These are phyloP conservation scores for Albophoma yamanashiensis DNA, from an alignment of 2,329 filamentous ascomycete genomes.

Conservation along the genomic window DNA sequence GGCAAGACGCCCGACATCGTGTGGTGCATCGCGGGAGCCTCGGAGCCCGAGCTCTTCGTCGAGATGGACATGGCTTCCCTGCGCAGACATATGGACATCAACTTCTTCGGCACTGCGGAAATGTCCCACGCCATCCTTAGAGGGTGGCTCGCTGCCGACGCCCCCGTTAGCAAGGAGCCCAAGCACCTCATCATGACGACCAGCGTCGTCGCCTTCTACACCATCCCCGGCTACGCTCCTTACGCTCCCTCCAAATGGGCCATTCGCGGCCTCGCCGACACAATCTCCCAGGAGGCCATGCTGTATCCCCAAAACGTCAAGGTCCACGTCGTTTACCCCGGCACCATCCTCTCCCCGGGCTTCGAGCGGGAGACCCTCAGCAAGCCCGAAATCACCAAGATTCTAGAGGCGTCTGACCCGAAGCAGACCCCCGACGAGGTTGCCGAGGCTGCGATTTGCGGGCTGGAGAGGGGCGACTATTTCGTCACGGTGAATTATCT, in stretches of 20 bases:
- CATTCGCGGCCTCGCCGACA: slow-evolving; percentile 72
- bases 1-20: slow-evolving; percentile 68
- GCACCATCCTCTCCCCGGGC: slow-evolving; percentile 69
- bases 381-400: slow-evolving; percentile 71
- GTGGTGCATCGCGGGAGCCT: slow-evolving; percentile 78
- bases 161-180: slow-evolving; percentile 33
- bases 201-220: slow-evolving; percentile 63
- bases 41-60: slow-evolving; percentile 65
- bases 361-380: slow-evolving; percentile 62
- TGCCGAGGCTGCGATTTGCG: slow-evolving; percentile 56
- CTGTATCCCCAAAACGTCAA: slow-evolving; percentile 78
- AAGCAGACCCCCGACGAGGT: slow-evolving; percentile 70
- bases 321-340: slow-evolving; percentile 75
- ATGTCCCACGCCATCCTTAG: slow-evolving; percentile 72
- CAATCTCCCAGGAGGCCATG: slow-evolving; percentile 70
- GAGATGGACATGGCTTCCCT: slow-evolving; percentile 59
- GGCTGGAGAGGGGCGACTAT: slow-evolving; percentile 72
- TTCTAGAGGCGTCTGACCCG: slow-evolving; percentile 75
- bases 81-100: slow-evolving; percentile 77
- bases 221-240: slow-evolving; percentile 69
- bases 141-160: slow-evolving; percentile 55
- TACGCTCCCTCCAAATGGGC: slow-evolving; percentile 84
- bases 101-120: slow-evolving; percentile 81
- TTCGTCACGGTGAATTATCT: slow-evolving; percentile 67
- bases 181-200: slow-evolving; percentile 84